Evolutionary conservation across 208 protist genomes (phyloP).

Genomic region (Trypanosoma cruzi): DNA sequence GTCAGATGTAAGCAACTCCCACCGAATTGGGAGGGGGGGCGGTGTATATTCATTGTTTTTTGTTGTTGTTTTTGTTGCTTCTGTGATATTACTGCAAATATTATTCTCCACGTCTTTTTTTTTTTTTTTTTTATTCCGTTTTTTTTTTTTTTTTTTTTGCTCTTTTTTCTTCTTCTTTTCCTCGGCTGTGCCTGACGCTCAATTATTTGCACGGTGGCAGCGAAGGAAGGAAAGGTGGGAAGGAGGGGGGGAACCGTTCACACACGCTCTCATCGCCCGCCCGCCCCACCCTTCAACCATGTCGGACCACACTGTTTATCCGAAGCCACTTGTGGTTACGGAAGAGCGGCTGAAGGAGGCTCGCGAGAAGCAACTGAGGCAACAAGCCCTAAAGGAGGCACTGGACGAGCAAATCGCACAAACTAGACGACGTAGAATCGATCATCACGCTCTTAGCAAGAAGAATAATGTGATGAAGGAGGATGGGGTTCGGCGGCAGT

Average conservation of each 20-base stretch:
- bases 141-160: no score
- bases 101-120: not conserved
- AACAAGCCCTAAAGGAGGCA: conserved; percentile 56
- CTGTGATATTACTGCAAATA: not conserved
- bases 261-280: conserved; percentile 5
- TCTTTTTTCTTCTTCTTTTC: not conserved
- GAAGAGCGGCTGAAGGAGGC: conserved; percentile 66
- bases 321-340: conserved; percentile 55
- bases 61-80: no score
- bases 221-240: conserved; percentile 1
- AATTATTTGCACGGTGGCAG: not conserved
- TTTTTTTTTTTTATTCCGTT: no score
- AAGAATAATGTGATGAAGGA: conserved; percentile 11
- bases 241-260: not conserved
- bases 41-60: not conserved
- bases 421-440: conserved; percentile 20
- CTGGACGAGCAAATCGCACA: conserved; percentile 76
- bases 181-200: not conserved
- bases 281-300: no score
- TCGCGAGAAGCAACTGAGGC: conserved; percentile 61
- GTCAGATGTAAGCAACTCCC: not conserved
- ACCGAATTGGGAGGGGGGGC: not conserved
- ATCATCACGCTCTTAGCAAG: conserved; percentile 10
- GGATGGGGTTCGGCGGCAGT: conserved; percentile 29
- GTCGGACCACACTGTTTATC: conserved; percentile 42